Base-by-base conservation (phyloP, 2,329 filamentous ascomycete species). In the Rutstroemia sp. region DNA sequence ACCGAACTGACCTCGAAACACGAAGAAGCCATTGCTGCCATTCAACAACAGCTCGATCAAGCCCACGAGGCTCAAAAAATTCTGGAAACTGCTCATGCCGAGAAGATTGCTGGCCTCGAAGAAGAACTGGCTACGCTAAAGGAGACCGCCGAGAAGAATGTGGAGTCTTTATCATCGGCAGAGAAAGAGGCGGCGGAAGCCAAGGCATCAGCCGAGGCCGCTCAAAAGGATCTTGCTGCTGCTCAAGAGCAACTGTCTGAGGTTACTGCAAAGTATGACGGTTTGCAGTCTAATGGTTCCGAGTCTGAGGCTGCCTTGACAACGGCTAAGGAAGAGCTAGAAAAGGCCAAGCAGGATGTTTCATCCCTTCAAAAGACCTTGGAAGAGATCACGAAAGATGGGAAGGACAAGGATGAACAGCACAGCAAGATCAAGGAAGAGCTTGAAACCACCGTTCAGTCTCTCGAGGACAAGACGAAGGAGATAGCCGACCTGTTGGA, bases 21-120 rank as follows among this genome's bases (percentile, higher is more conserved):
- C 59, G 78, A 82, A 54, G 64, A 72, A 10, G 69, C 72, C 3
- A 64, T 76, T 30, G 73, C 72, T 23, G 76, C 76, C 19, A 69
- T 85, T 47, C 77, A 84, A 68, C 76, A 73, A 64, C 78, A 80
- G 68, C 73, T 86, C 34, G 76, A 81, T 19, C 76, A 78, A 42
- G 67, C 84, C 52, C 73, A 73, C 1, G 72, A 75, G 1, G 75
- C 77, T 2, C 77, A 76, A 51, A 68, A 69, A n/a, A 69, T 71
- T 4, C 65, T 79, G 6, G 74, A 78, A 64, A 69, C 71, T 23
- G 73, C 75, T 12, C 75, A 73, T 61, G 72, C 74, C 51, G 71
- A 74, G 41, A 76, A 73, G 62, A 58, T 75, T 23, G 75, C 77
- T 51, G 71, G 70, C 21, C 76, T 77, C 56, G 69, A 73, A 37